Evolutionary conservation across 2,329 filamentous ascomycete species (phyloP).

Genomic region (Colletotrichum echinochloae): DNA sequence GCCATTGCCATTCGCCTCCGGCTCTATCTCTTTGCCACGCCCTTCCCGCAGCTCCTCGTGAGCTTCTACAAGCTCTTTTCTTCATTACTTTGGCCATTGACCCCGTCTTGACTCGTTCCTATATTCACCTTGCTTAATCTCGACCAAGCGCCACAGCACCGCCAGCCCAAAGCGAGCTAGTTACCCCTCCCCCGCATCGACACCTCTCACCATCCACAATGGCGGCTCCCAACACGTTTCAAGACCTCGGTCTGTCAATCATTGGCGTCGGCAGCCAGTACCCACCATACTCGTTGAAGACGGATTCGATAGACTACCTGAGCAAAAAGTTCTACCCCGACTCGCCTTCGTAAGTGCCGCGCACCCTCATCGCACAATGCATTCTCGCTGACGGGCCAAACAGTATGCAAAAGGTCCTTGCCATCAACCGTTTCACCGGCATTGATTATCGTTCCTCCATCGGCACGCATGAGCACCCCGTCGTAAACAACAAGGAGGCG

Average conservation of each 20-base stretch:
- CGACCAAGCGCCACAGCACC: not conserved
- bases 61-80: constrained; percentile 1
- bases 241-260: constrained; percentile 70
- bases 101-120: not conserved
- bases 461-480: constrained; percentile 69
- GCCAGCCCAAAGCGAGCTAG: not conserved
- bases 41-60: not conserved
- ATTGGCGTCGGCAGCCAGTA: constrained; percentile 71
- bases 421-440: constrained; percentile 74
- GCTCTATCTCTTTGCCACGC: not conserved
- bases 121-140: not conserved
- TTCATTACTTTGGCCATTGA: constrained; percentile 10
- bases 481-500: constrained; percentile 67
- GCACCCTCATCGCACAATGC: constrained; percentile 60
- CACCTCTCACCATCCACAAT: constrained; percentile 46
- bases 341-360: constrained; percentile 65
- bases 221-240: constrained; percentile 56
- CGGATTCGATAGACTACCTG: constrained; percentile 64
- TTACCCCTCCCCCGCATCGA: constrained; percentile 37
- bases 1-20: constrained; percentile 16
- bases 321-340: constrained; percentile 69
- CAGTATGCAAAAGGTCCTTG: constrained; percentile 72
- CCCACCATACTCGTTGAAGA: constrained; percentile 65
- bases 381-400: not conserved
- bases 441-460: constrained; percentile 73